These are phyloP conservation scores for Carnegiea gigantea DNA, from an alignment of 179 eudicot species.

Conservation along the genomic window DNA sequence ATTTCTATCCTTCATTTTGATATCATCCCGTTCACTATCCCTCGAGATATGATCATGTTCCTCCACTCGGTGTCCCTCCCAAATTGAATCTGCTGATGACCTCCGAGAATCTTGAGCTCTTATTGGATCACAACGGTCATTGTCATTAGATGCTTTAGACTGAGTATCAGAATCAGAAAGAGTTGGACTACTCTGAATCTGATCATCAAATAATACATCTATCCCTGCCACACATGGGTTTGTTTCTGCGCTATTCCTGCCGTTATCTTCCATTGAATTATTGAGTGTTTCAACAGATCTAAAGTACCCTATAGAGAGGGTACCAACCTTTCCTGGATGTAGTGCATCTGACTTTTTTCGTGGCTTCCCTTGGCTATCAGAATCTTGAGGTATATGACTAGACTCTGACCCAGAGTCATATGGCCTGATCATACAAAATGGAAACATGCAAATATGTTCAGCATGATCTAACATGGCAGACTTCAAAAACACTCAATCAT, in stretches of 20 bases:
- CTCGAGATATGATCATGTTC: slow-evolving; percentile 27
- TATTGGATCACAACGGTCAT: slow-evolving; percentile 24
- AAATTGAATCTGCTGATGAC: slow-evolving; percentile 28
- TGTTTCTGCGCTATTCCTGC: slow-evolving; percentile 25
- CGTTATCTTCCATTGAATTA: slow-evolving; percentile 21
- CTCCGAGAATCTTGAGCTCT: slow-evolving; percentile 25
- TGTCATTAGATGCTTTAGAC: slow-evolving; percentile 19
- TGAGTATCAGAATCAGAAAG: slow-evolving; percentile 30
- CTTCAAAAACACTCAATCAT: neutral
- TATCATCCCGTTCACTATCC: slow-evolving; percentile 24
- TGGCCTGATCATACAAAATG: slow-evolving; percentile 30
- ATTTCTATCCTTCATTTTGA: slow-evolving; percentile 22
- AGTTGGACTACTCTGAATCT: slow-evolving; percentile 23
- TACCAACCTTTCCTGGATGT: slow-evolving; percentile 8
- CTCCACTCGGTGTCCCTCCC: slow-evolving; percentile 15
- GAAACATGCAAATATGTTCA: slow-evolving; percentile 7
- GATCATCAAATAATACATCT: slow-evolving; percentile 33
- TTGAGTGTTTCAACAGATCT: slow-evolving; percentile 28
- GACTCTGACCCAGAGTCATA: slow-evolving; percentile 25
- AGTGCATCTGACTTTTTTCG: slow-evolving; percentile 31
- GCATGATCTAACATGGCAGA: neutral
- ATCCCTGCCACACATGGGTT: slow-evolving; percentile 32
- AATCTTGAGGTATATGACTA: slow-evolving; percentile 28
- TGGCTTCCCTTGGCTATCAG: slow-evolving; percentile 25
- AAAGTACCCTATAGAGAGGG: slow-evolving; percentile 31